A percentile compares a stretch with the other conserved stretches of the same genome.
Evolutionary conservation across 257 asterid species (phyloP).

Genomic region (Cynanchum wilfordii): DNA sequence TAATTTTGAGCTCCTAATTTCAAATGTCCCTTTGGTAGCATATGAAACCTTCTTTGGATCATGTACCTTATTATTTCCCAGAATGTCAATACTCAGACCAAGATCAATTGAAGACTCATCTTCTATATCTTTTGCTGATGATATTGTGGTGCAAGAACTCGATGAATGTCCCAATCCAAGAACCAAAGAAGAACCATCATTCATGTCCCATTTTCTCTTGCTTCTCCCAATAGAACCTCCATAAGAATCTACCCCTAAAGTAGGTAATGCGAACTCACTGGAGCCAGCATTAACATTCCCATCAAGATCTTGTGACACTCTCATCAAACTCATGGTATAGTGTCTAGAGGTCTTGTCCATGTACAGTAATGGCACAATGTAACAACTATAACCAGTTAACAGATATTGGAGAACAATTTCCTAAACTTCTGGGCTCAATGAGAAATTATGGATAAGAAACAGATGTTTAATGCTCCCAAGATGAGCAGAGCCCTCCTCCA

Average conservation of each 20-base stretch:
- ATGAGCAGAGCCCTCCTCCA: constrained; percentile 39
- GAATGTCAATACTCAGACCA: constrained; percentile 37
- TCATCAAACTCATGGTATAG: constrained; percentile 25
- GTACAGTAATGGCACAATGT: constrained; percentile 25
- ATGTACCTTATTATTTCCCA: constrained; percentile 18
- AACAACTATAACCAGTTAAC: constrained; percentile 18
- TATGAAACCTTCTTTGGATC: constrained; percentile 15
- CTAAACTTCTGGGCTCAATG: constrained; percentile 18
- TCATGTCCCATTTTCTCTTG: constrained; percentile 38
- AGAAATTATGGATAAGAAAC: constrained; percentile 8
- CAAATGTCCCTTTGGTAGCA: constrained; percentile 19
- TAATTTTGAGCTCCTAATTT: constrained; percentile 28
- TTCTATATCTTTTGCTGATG: constrained; percentile 40
- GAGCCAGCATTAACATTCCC: constrained; percentile 21
- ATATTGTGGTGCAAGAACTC: constrained; percentile 32
- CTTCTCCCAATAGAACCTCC: constrained; percentile 23
- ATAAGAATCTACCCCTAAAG: constrained; percentile 22
- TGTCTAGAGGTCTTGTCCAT: constrained; percentile 47
- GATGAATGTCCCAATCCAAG: constrained; percentile 43
- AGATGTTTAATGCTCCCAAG: constrained; percentile 14
- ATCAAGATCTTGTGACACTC: constrained; percentile 23
- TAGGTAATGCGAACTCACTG: constrained; percentile 13
- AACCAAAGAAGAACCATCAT: constrained; percentile 41
- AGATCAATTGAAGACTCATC: constrained; percentile 40
- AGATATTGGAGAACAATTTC: constrained; percentile 14